phyloP scores from a whole-genome alignment of 495 filamentous ascomycete genomes.

The Chaetomium tenue region DNA sequence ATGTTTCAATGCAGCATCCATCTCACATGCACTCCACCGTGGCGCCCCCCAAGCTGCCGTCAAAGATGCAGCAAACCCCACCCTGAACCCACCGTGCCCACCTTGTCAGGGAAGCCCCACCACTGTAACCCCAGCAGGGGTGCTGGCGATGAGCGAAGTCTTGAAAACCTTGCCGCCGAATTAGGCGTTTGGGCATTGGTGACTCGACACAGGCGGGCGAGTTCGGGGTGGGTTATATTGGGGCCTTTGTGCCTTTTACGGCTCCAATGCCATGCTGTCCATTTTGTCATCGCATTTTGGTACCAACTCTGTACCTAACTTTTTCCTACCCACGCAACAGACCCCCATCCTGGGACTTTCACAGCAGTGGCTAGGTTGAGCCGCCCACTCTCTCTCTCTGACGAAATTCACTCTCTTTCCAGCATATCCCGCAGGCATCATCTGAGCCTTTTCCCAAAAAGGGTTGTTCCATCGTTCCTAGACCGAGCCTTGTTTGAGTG shows the following conservation, averaged over 20 bases:
- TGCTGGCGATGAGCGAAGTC: constrained; percentile 7
- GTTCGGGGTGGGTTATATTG: constrained; percentile 5
- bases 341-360: not conserved
- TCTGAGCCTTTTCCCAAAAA: constrained; percentile 1
- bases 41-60: constrained; percentile 11
- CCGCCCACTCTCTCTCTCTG: not conserved
- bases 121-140: not conserved
- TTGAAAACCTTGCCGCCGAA: constrained; percentile 35
- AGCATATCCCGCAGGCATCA: constrained; percentile 13
- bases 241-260: not conserved
- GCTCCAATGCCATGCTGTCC: not conserved
- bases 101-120: not conserved
- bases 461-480: constrained; percentile 5
- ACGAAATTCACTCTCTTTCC: constrained; percentile 8
- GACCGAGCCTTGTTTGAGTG: constrained; percentile 12
- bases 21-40: constrained; percentile 23
- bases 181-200: constrained; percentile 26
- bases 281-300: constrained; percentile 2
- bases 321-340: constrained; percentile 6
- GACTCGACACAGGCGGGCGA: constrained; percentile 18
- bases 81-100: constrained; percentile 3
- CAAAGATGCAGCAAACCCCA: constrained; percentile 8
- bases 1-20: constrained; percentile 3
- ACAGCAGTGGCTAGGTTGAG: constrained; percentile 5
- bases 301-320: not conserved